A percentile compares a stretch with the other conserved stretches of the same genome.
Conservation (phyloP, 2,329 filamentous ascomycete species). For the Zasmidium cellare region DNA sequence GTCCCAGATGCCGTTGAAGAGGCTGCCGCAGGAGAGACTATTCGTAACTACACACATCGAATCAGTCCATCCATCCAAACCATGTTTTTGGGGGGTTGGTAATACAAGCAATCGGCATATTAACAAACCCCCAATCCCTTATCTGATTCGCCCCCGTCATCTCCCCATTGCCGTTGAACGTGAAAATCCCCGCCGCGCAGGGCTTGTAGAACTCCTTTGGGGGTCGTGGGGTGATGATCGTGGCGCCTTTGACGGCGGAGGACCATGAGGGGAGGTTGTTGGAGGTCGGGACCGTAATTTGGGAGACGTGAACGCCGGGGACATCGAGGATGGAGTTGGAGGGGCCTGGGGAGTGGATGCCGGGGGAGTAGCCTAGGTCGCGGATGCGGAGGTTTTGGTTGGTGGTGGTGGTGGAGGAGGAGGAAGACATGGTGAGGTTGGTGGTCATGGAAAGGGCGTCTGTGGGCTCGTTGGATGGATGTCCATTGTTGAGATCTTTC, state of each 20-base stretch:
- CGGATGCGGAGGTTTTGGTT: constrained; percentile 27
- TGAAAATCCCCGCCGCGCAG: constrained; percentile 51
- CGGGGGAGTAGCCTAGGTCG: constrained; percentile 40
- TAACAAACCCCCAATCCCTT: constrained; percentile 60
- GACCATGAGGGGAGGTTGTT: constrained; percentile 21
- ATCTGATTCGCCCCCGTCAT: constrained; percentile 64
- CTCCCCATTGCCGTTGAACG: constrained; percentile 65
- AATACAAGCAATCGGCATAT: constrained; percentile 55
- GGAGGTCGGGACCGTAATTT: constrained; percentile 37
- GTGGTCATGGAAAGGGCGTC: constrained; percentile 8
- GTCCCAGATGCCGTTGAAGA: constrained; percentile 61
- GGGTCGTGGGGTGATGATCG: constrained; percentile 44
- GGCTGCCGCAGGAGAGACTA: constrained; percentile 58
- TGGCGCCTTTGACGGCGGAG: constrained; percentile 44
- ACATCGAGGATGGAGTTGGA: constrained; percentile 48
- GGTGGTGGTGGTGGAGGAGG: background rate
- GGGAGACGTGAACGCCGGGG: constrained; percentile 43
- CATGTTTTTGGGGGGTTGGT: too few species aligned
- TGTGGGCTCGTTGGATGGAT: constrained; percentile 1
- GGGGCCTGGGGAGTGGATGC: constrained; percentile 39
- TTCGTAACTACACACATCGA: constrained; percentile 50
- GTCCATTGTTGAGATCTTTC: too few species aligned
- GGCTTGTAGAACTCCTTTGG: constrained; percentile 43
- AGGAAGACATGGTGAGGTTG: background rate
- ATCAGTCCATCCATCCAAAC: too few species aligned